These are phyloP conservation scores for Annulohypoxylon truncatum DNA, from an alignment of 2,329 filamentous ascomycete species.

Conservation along the genomic window DNA sequence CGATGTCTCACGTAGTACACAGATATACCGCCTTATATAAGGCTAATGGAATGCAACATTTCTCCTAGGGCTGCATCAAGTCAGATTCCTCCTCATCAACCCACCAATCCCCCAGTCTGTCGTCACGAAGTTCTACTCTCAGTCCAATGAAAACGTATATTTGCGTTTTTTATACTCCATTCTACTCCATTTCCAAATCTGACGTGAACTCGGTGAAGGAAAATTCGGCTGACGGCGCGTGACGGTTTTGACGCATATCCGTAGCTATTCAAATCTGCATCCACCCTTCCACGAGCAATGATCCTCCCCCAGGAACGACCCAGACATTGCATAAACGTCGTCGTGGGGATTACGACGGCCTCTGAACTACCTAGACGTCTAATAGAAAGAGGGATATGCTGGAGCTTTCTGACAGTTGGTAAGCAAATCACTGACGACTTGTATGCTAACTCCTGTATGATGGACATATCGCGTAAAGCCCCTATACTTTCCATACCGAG, in stretches of 20 bases:
- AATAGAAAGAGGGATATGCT: background rate
- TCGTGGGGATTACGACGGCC: background rate
- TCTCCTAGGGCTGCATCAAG: constrained; percentile 19
- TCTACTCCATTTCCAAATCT: background rate
- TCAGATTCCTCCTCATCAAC: constrained; percentile 8
- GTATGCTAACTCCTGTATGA: background rate
- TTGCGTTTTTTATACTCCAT: constrained; percentile 15
- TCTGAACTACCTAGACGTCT: background rate
- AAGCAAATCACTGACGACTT: background rate
- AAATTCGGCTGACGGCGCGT: constrained; percentile 23
- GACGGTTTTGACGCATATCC: constrained; percentile 8
- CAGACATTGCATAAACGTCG: constrained; percentile 11
- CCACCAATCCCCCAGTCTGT: background rate
- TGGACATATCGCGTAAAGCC: background rate
- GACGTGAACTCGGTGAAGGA: constrained; percentile 20
- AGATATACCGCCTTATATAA: constrained; percentile 22
- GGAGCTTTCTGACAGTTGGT: background rate
- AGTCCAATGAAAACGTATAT: constrained; percentile 14
- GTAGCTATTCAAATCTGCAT: constrained; percentile 23
- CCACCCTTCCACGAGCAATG: constrained; percentile 22
- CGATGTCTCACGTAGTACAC: background rate
- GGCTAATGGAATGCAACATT: constrained; percentile 8
- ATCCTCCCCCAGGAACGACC: background rate
- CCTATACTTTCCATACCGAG: background rate
- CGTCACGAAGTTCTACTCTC: background rate